Evolutionary conservation across 73 alveolate species (phyloP), one percentile per base, ranked within the genome.

Genomic region (Stentor roeselii): DNA sequence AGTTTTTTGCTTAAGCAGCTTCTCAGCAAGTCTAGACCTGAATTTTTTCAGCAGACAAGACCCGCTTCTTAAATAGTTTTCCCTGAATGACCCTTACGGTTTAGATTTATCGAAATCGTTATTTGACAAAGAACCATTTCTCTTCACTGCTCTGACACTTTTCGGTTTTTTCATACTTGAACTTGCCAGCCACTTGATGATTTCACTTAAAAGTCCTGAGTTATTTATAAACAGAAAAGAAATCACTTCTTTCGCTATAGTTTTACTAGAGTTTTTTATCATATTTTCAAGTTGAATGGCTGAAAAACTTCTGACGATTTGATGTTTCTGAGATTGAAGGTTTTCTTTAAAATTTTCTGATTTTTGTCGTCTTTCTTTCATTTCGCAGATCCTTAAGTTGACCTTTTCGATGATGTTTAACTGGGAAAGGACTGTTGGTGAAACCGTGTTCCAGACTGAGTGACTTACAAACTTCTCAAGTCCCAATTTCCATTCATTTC

Each of bases 111-210:
- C 67, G 6, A 50, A 21, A 50, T 50, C 67, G 6, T 50, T 21
- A 21, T 11, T 11, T 50, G 67, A 11, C 21, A 21, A 6, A 11
- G 67, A 50, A 11, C 67, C 67, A 50, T 50, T 11, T 50, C 67
- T 6, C 30, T 50, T 11, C 30, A 21, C 67, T 6, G 30, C 21
- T 50, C 67, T 50, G 21, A 50, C 67, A 11, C 21, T 50, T 50
- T 50, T 61, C 6, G 82, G 82, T 6, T 61, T 61, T 35, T 61
- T 30, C 38, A 61, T 61, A 11, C 60, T 14, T 36, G 27, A 6
- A 50, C 67, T 88, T 3, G 96, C 90, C 60, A 91, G 87, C 96
- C 96, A 91, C 59, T 90, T 84, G 36, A 91, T 91, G 6, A 91
- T 91, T 67, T 88, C 96, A 42, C 93, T 91, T 1, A 91, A 90